phyloP scores from a whole-genome alignment of 2,329 filamentous ascomycete species.

The Hypoxylon sp. region DNA sequence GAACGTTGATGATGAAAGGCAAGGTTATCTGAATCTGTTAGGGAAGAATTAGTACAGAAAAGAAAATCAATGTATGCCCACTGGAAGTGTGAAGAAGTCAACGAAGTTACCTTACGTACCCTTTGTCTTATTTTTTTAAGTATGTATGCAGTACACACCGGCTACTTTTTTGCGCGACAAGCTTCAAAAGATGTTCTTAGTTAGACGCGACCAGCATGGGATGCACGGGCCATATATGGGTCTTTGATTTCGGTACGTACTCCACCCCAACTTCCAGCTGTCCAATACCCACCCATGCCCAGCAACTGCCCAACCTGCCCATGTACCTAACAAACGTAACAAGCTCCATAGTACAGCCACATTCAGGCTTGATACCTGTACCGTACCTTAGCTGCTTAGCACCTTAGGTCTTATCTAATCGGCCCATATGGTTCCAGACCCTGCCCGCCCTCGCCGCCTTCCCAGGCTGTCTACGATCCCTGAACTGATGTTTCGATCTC shows the following conservation, averaged over 20 bases:
- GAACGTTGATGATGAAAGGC: conserved; percentile 13
- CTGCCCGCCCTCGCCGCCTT: conserved; percentile 25
- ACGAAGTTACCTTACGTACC: conserved; percentile 25
- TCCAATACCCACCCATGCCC: background rate
- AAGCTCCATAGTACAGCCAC: conserved; percentile 35
- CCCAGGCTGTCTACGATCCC: conserved; percentile 48
- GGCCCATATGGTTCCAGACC: conserved; percentile 15
- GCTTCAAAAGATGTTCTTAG: conserved; percentile 36
- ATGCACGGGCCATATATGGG: conserved; percentile 18
- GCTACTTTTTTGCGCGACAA: conserved; percentile 50
- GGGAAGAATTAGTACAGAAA: conserved; percentile 4
- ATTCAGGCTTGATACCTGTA: conserved; percentile 7
- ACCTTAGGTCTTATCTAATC: conserved; percentile 17
- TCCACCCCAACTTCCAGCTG: conserved; percentile 11
- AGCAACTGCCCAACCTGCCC: background rate
- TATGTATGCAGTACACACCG: conserved; percentile 30
- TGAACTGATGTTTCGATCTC: conserved; percentile 47
- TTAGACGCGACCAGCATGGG: conserved; percentile 36
- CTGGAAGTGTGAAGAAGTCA: background rate
- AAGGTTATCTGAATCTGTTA: background rate
- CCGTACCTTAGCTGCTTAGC: too few species aligned
- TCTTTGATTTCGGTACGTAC: conserved; percentile 5
- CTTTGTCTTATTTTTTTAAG: conserved; percentile 19
- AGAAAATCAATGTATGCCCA: background rate
- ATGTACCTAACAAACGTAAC: background rate